Base-by-base conservation (phyloP, 768 basidiomycete species). In the Calvatia gigantea region DNA sequence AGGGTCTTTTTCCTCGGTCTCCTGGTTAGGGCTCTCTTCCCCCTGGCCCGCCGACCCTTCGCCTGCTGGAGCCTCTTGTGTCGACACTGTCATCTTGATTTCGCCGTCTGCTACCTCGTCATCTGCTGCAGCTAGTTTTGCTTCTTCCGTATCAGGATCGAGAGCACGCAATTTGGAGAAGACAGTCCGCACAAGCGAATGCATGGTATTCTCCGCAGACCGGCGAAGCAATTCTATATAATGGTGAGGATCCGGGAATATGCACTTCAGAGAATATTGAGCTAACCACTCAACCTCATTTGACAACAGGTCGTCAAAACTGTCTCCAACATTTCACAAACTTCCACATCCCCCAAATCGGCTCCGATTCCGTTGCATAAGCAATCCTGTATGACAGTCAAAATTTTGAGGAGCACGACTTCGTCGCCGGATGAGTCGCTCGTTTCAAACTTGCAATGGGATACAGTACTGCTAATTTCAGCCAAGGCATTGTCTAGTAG, bases 351-450 rank as follows among this genome's bases (percentile, higher is more conserved):
- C 25, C 91, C 92, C 32, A 98, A 78, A 8, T 77, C 75, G n/a
- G 72, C 68, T 1, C 91, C 88, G 27, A 91, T 83, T 54, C 70
- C 73, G 50, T 84, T 78, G 60, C 87, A 86, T 60, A 97, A 76
- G 63, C 89, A 88, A 60, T 90, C 85, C 58, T 91, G 84, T 50
- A 96, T 94, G 15, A 98, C 86, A 6, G 86, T 81, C 77, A 98
- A 84, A 57, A 98, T 94, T 69, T 86, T 91, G 60, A 96, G 79
- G 6, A 98, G 77, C 7, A 98, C 95, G 6, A 97, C 90, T 69
- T 99, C 97, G 70, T 99, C 97, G 4, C 93, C 91, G n/a, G 94
- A 93, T 1, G 92, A 92, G 67, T 98, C 94, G 64, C 91, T 96
- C 3, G 92, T 91, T 71, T 98, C 96, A 65, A 99, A 99, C 73